These are phyloP conservation scores for Penicillium sp. DNA, from an alignment of 2,329 filamentous ascomycete genomes.

Conservation along the genomic window DNA sequence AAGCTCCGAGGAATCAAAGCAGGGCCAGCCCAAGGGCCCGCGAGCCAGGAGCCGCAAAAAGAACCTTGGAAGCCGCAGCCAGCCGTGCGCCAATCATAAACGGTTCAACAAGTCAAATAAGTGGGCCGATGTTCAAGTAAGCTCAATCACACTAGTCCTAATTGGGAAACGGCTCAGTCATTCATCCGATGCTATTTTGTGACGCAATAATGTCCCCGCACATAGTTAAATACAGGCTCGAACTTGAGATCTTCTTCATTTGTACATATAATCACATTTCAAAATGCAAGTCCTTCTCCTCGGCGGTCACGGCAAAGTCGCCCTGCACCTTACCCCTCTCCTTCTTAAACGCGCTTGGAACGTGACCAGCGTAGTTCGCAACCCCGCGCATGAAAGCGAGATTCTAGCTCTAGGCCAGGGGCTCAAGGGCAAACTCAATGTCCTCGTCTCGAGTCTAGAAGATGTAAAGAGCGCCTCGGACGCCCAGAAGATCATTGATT, in stretches of 20 bases:
- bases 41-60: too few relatives aligned
- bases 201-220: neutral
- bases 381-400: conserved; percentile 64
- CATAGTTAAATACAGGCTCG: neutral
- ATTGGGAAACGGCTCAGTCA: too few relatives aligned
- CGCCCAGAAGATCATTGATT: conserved; percentile 62
- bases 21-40: neutral
- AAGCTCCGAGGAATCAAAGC: neutral
- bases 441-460: conserved; percentile 71
- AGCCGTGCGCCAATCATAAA: too few relatives aligned
- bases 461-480: conserved; percentile 66
- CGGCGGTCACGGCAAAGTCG: conserved; percentile 79
- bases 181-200: neutral
- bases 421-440: conserved; percentile 64
- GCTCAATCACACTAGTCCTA: too few relatives aligned
- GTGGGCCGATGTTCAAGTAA: too few relatives aligned
- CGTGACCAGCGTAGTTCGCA: conserved; percentile 77
- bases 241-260: neutral
- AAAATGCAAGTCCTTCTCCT: conserved; percentile 66
- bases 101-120: too few relatives aligned
- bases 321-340: conserved; percentile 73
- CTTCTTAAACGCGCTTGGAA: conserved; percentile 74
- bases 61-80: too few relatives aligned
- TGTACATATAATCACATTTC: neutral
- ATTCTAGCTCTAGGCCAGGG: conserved; percentile 63